Evolutionary conservation across 169 alveolate genomes (phyloP), one percentile per base, ranked within the genome.

Genomic region (Pseudocohnilembus persalinus): DNA sequence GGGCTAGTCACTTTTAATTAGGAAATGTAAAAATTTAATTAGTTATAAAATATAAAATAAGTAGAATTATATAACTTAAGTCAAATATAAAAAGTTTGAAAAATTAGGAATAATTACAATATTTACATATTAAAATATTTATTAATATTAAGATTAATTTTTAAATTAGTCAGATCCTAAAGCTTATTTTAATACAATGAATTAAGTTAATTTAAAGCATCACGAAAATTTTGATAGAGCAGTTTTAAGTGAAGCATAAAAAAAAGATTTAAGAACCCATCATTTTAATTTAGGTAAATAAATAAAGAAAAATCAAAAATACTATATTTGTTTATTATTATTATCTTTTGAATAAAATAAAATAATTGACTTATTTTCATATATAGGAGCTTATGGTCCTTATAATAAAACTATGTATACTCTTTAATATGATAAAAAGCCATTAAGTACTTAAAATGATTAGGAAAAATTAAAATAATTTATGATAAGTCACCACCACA

Each of bases 401-500:
- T 49, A 74, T 49, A 64, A 29, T n/a, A 35, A 79, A 33, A 79
- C 84, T 63, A 29, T 33, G 4, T 34, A 79, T 20, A 79, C 35
- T 49, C 49, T 79, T 49, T 31, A 29, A n/a, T 79, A 79, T 49
- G 73, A 79, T 64, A 35, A 27, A 49, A 79, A 79, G 29, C 76
- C 74, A 28, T 16, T 79, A 79, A 63, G 27, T 49, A 20, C 31
- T 49, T 28, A 49, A 29, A 64, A 79, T 49, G 84, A 79, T 34
- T 34, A 73, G 27, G 84, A 79, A 32, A 33, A 68, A 27, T 63
- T 34, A 31, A 79, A 79, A 63, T 74, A 74, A 29, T 34, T 34
- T 34, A 79, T 79, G 84, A 79, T 74, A 79, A 49, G 76, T 15
- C 84, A 79, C 64, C 74, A 79, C 63, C 84, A 79, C 64, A 49